phyloP scores from a whole-genome alignment of 306 rosid species.

The Lathyrus aphaca region DNA sequence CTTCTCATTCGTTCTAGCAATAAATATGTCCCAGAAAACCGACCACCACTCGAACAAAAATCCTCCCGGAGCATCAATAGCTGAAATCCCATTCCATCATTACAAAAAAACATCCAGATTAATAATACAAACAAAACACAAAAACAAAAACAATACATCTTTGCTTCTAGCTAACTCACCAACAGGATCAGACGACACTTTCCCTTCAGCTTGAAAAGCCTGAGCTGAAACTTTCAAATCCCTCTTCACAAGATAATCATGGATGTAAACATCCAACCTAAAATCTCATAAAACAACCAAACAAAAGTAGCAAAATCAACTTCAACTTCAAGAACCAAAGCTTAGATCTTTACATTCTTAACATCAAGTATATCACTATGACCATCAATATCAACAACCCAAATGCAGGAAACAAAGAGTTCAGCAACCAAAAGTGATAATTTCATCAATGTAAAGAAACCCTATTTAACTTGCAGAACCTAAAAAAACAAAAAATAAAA shows the following conservation, averaged over 20 bases:
- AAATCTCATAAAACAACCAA: conserved; percentile 35
- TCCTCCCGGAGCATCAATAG: conserved; percentile 98
- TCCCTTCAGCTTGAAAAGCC: conserved; percentile 99
- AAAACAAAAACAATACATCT: conserved; percentile 13
- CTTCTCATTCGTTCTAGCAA: conserved; percentile 97
- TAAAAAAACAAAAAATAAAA: neutral
- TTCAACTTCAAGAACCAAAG: conserved; percentile 29
- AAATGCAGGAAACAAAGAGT: conserved; percentile 27
- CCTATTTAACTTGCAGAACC: conserved; percentile 21
- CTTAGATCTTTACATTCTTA: conserved; percentile 42
- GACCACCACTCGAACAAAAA: conserved; percentile 99
- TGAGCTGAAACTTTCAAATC: conserved; percentile 98
- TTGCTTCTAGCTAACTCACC: conserved; percentile 58
- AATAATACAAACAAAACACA: conserved; percentile 34
- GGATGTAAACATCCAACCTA: conserved; percentile 99
- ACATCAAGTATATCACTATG: conserved; percentile 25
- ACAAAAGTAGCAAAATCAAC: conserved; percentile 39
- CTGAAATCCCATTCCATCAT: conserved; percentile 55
- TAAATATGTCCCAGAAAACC: conserved; percentile 98
- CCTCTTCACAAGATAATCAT: conserved; percentile 94
- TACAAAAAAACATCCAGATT: conserved; percentile 19
- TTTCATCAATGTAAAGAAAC: conserved; percentile 32
- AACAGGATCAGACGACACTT: conserved; percentile 98
- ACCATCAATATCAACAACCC: conserved; percentile 38
- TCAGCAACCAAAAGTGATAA: conserved; percentile 37